phyloP scores from a whole-genome alignment of 1,284 basidiomycete genomes.

The Irpex sp. region DNA sequence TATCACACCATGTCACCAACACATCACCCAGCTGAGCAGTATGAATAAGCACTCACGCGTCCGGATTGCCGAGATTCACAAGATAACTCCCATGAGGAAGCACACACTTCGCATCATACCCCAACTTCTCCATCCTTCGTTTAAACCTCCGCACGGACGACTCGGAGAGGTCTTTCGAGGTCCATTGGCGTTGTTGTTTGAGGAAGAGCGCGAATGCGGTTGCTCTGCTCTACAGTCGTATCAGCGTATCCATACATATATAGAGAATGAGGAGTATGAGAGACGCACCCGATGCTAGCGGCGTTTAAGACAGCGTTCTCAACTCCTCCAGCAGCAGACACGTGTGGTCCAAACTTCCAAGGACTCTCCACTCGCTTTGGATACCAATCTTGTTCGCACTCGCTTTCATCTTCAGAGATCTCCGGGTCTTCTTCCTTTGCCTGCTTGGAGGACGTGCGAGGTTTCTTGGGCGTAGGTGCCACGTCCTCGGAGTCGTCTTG shows the following conservation, averaged over 20 bases:
- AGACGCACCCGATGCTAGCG: conserved; percentile 58
- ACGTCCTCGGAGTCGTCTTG: too few species aligned
- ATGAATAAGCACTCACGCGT: conserved; percentile 37
- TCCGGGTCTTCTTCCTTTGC: too few species aligned
- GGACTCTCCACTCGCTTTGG: conserved; percentile 29
- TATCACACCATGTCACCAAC: neutral
- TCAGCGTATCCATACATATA: neutral
- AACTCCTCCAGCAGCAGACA: conserved; percentile 77
- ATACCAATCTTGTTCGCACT: conserved; percentile 13
- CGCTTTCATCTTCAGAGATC: neutral
- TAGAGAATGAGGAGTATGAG: neutral
- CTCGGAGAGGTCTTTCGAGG: conserved; percentile 52
- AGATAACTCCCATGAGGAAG: conserved; percentile 86
- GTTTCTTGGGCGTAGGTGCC: too few species aligned
- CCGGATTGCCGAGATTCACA: conserved; percentile 82
- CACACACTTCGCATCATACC: conserved; percentile 57
- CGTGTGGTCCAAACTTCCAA: conserved; percentile 82
- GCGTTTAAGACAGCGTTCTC: conserved; percentile 75
- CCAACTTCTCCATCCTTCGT: conserved; percentile 50
- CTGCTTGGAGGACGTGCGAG: too few species aligned
- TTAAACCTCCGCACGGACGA: conserved; percentile 54
- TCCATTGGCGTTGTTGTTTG: conserved; percentile 83
- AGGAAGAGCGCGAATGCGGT: conserved; percentile 83
- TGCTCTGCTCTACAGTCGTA: conserved; percentile 44
- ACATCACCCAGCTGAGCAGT: neutral